Evolutionary conservation across 2,329 filamentous ascomycete genomes (phyloP), one percentile per base, ranked within the genome.

Genomic region (Colletotrichum sp.): DNA sequence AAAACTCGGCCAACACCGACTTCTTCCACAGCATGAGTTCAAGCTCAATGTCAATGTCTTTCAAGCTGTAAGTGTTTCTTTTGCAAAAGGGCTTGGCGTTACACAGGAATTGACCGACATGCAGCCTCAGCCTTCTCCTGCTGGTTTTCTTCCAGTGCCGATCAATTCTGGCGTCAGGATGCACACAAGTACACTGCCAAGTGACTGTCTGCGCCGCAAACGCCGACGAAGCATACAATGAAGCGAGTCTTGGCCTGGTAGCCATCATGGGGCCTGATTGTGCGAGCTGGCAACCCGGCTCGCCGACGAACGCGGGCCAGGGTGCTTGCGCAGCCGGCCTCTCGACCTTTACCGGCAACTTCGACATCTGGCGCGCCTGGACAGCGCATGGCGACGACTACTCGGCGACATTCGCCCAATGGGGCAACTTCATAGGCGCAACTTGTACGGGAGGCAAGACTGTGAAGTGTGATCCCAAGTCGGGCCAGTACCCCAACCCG

Each of bases 211-310:
- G 71, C 55, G 71, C 71, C 6, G 7, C 65, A 5, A 63, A 73
- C n/a, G 16, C 65, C 6, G 65, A 69, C 21, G 71, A 69, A 13
- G 71, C 71, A 24, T 73, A 28, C 26, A 55, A 73, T 21, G 65
- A 49, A 39, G 71, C 71, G 12, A 73, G 71, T 36, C 71, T 73
- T 12, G 71, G 71, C 8, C 55, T 73, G 6, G 57, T 69, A 6
- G 65, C 26, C 18, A 73, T 73, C 9, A 73, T 73, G 71, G 71
- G 71, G 6, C 71, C 71, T 6, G 71, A 73, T 66, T 73, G 71
- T 66, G 71, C 65, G 7, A 55, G 71, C 36, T 73, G 71, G 71
- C 28, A 24, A 8, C 7, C 16, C 13, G 36, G 16, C 55, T 63
- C 57, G 21, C 71, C 71, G 6, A 30, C 18, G 4, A 21, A 69